Base-by-base conservation (phyloP, 2,329 filamentous ascomycete genomes). In the Blastomyces percursus region DNA sequence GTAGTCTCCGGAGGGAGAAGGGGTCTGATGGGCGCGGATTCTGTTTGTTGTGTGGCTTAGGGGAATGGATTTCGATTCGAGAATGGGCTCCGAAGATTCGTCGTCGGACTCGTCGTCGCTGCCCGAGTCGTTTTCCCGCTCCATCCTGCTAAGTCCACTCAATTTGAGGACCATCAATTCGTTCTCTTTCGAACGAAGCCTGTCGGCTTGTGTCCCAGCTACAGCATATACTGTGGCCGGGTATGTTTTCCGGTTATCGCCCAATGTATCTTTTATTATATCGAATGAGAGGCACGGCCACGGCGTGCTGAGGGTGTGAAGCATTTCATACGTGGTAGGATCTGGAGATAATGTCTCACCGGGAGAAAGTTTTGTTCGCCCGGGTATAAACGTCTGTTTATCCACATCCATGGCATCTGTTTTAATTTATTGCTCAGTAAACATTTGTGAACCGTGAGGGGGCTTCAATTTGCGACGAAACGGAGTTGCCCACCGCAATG, bases 201-300 rank as follows among this genome's bases (percentile, higher is more conserved):
- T 80, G 69, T 93, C 92, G 48, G 94, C 94, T 79, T 99, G 94
- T 14, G 94, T 99, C 64, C 94, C 94, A 21, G 91, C 87, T 40
- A 97, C 92, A 12, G 92, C 88, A 78, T 97, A 99, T 78, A 96
- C 88, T 64, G 93, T 96, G 59, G 91, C 91, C 32, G 94, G 94
- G 76, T 95, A 99, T n/a, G 88, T 86, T 75, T 88, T 95, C 72
- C 94, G 88, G 75, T 91, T 86, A 73, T 96, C 88, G 68, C 94
- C 94, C 21, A 99, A 83, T 60, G 82, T 81, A 77, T 99, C 94
- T 69, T 83, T 87, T 66, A 99, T 77, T 64, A 99, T 88, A 74
- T 97, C 94, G 76, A 96, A 96, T 1, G 93, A 97, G 19, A 99
- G 83, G 74, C 94, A 99, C 2, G 94, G 94, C 94, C 94, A 99